phyloP scores from a whole-genome alignment of 2,329 filamentous ascomycete species.

The Nigrograna mackinnonii region DNA sequence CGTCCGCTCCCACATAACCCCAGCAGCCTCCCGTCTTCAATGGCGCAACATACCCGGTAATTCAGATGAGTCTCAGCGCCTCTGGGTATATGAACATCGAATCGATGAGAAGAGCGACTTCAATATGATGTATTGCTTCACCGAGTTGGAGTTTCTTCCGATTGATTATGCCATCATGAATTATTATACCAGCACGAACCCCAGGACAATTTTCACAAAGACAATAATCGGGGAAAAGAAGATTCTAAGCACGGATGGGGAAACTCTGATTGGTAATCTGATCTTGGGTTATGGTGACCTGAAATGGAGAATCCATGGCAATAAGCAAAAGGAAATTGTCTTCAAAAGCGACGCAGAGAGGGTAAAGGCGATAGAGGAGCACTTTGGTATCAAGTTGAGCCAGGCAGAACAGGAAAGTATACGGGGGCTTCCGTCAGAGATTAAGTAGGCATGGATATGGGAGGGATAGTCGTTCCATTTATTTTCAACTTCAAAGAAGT shows the following conservation, averaged over 20 bases:
- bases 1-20: constrained; percentile 30
- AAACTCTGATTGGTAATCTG: constrained; percentile 41
- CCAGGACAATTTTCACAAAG: constrained; percentile 34
- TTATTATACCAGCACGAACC: constrained; percentile 37
- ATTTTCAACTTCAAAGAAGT: no score
- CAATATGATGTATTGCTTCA: constrained; percentile 67
- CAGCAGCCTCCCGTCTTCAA: constrained; percentile 34
- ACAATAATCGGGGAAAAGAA: constrained; percentile 54
- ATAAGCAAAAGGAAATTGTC: constrained; percentile 43
- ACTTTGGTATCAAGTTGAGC: constrained; percentile 48
- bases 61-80: constrained; percentile 39
- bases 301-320: constrained; percentile 49
- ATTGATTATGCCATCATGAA: constrained; percentile 38
- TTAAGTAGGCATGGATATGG: no score
- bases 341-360: constrained; percentile 49
- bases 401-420: constrained; percentile 44
- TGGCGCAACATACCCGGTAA: constrained; percentile 37
- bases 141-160: constrained; percentile 43
- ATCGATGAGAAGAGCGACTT: constrained; percentile 52
- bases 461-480: no score
- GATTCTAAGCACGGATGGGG: constrained; percentile 47
- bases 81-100: constrained; percentile 49
- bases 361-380: constrained; percentile 46
- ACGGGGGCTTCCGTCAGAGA: constrained; percentile 33
- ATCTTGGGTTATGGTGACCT: constrained; percentile 49